phyloP scores from a whole-genome alignment of 257 asterid species.

The Primulina tabacum region DNA sequence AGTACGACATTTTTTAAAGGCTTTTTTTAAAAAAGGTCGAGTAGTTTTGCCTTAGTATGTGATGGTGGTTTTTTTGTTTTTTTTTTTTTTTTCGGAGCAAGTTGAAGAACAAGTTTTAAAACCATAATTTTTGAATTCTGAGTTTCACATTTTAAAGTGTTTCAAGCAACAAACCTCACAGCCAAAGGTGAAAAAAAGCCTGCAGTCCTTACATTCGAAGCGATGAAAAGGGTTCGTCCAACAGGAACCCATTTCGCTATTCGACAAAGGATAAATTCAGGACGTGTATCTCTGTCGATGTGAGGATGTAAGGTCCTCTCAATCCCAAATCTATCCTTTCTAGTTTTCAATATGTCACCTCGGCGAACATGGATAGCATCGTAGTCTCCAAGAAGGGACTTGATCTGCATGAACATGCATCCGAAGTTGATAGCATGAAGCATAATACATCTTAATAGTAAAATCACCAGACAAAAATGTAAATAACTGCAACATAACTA shows the following conservation, averaged over 20 bases:
- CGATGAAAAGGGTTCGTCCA: slow-evolving; percentile 82
- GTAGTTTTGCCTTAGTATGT: not conserved
- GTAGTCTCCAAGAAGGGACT: slow-evolving; percentile 76
- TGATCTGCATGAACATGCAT: slow-evolving; percentile 48
- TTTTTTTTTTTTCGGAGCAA: too few species aligned
- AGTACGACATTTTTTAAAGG: not conserved
- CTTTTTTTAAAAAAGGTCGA: too few species aligned
- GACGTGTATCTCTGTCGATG: slow-evolving; percentile 87
- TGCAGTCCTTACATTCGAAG: slow-evolving; percentile 81
- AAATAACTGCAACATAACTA: slow-evolving; percentile 11
- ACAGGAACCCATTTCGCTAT: slow-evolving; percentile 83
- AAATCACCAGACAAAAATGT: slow-evolving; percentile 1
- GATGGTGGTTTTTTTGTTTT: too few species aligned
- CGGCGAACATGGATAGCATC: slow-evolving; percentile 97
- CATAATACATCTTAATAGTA: slow-evolving; percentile 2
- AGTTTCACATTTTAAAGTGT: not conserved
- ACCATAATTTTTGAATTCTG: not conserved
- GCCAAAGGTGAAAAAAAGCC: slow-evolving; percentile 83
- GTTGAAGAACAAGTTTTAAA: not conserved
- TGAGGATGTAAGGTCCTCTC: slow-evolving; percentile 82
- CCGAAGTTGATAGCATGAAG: slow-evolving; percentile 3
- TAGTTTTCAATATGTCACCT: slow-evolving; percentile 82
- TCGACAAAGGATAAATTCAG: slow-evolving; percentile 85
- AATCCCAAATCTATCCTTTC: slow-evolving; percentile 86
- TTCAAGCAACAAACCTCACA: slow-evolving; percentile 41